Base-by-base conservation (phyloP, 768 basidiomycete genomes). In the Pleurotus pulmonarius region DNA sequence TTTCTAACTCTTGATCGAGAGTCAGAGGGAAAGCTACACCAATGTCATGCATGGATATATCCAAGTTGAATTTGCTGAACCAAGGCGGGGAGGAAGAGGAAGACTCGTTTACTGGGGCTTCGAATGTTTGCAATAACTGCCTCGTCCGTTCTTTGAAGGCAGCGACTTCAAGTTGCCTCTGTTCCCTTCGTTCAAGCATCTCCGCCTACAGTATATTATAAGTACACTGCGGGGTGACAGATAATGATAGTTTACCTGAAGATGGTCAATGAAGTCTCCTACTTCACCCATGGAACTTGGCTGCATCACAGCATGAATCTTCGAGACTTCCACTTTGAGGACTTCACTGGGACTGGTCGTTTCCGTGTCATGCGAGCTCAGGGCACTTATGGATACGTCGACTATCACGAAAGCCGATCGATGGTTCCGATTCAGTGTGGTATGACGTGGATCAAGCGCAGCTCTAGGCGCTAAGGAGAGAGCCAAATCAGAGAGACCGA, bases 221-320 rank as follows among this genome's bases (percentile, higher is more conserved):
- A 13, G 53, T 45, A 51, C 54, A 44, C 43, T 26, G 34, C 39
- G 34, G 22, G 25, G 18, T 12, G 18, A 15, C 22, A 29, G 55
- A 29, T 46, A 29, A 58, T 46, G 45, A 46, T 16, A 61, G 26
- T 34, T 56, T 72, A 88, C 92, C 79, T 91, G 92, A 41, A 92
- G 74, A 62, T 92, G 80, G 65, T 96, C 93, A 40, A 93, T 69
- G 60, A 94, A 92, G 66, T 98, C 95, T 13, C 88, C 91, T 6
- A 98, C 74, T 66, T 96, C 91, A 18, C 88, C 88, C 49, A 98
- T 87, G 0, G 96, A 95, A 60, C 91, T 92, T 8, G 95, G 88
- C 67, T 94, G 94, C 88, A 97, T 87, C 34, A 96, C 90, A 1
- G 95, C 94, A 64, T 98, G 92, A 2, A 93, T 83, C 68, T 88